A percentile compares a stretch with the other conserved stretches of the same genome.
phyloP scores from a whole-genome alignment of 768 basidiomycete genomes.

The Podaxis sp. region DNA sequence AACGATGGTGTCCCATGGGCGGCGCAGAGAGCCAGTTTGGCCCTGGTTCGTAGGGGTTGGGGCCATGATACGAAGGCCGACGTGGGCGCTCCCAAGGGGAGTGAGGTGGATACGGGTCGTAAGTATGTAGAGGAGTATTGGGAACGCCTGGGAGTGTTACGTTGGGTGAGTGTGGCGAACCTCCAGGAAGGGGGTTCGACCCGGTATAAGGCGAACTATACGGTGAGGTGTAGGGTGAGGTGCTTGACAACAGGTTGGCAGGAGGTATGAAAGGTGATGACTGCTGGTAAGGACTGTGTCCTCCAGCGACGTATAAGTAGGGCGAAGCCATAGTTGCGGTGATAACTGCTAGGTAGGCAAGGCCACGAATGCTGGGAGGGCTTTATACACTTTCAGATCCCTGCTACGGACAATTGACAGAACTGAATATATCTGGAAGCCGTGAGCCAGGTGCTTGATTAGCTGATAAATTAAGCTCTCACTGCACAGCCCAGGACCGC shows the following conservation, averaged over 20 bases:
- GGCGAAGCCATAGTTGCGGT: not conserved
- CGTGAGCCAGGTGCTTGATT: not conserved
- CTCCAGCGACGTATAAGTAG: not conserved
- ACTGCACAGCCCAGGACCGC: constrained; percentile 1
- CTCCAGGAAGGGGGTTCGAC: not conserved
- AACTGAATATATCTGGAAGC: constrained; percentile 4
- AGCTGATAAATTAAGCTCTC: not conserved
- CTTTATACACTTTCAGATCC: not conserved
- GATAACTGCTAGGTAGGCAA: not conserved
- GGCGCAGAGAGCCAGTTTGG: not conserved
- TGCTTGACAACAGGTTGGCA: not conserved
- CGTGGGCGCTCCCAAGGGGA: constrained; percentile 1
- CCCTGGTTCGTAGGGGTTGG: not conserved
- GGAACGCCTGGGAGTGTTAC: not conserved
- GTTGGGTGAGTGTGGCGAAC: constrained; percentile 1
- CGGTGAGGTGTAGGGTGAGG: not conserved
- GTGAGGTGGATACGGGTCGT: not conserved
- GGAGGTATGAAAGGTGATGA: constrained; percentile 9
- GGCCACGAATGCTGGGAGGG: not conserved
- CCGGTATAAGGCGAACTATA: constrained; percentile 5
- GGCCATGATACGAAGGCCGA: not conserved
- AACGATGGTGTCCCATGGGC: not conserved
- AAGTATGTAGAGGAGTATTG: not conserved
- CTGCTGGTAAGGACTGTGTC: not conserved
- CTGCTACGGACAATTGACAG: not conserved